Evolutionary conservation across 352 stramenopile species (phyloP).

Genomic region (Phytophthora colocasiae): DNA sequence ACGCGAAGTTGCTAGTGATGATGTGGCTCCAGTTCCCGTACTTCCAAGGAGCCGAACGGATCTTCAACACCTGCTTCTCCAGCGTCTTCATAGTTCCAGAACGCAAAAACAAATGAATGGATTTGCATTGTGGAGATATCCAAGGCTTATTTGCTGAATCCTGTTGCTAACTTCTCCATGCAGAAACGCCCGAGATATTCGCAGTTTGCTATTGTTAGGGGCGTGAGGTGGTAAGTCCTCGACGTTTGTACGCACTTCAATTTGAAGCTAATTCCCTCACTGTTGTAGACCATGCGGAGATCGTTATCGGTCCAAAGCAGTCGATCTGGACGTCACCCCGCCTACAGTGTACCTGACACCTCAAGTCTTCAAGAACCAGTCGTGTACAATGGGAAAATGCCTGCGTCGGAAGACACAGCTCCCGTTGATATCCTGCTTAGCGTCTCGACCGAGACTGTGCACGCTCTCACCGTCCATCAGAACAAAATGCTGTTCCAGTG

Average conservation of each 20-base stretch:
- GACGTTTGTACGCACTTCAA: slow-evolving; percentile 8
- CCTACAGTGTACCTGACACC: slow-evolving; percentile 10
- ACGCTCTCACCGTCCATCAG: slow-evolving; percentile 43
- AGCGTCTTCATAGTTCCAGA: slow-evolving; percentile 76
- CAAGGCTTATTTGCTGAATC: neutral
- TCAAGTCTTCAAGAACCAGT: slow-evolving; percentile 36
- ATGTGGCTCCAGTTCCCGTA: slow-evolving; percentile 93
- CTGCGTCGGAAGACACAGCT: slow-evolving; percentile 1
- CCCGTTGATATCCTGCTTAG: slow-evolving; percentile 55
- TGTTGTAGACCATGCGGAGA: slow-evolving; percentile 18
- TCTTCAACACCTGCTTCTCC: slow-evolving; percentile 81
- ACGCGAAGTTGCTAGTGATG: slow-evolving; percentile 83
- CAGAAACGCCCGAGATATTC: too few relatives aligned
- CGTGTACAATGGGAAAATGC: slow-evolving; percentile 61
- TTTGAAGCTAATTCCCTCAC: slow-evolving; percentile 6
- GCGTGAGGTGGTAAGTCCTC: neutral
- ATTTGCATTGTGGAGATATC: neutral
- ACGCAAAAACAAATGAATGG: slow-evolving; percentile 50
- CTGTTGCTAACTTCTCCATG: too few relatives aligned
- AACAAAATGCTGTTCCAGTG: slow-evolving; percentile 55
- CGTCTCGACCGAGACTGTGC: slow-evolving; percentile 45
- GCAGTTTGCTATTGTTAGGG: slow-evolving; percentile 25
- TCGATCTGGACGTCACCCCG: slow-evolving; percentile 6
- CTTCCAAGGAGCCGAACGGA: slow-evolving; percentile 82
- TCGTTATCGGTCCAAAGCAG: slow-evolving; percentile 8